Base-by-base conservation (phyloP, 441 rosid species). In the Pelargonium hybrid region DNA sequence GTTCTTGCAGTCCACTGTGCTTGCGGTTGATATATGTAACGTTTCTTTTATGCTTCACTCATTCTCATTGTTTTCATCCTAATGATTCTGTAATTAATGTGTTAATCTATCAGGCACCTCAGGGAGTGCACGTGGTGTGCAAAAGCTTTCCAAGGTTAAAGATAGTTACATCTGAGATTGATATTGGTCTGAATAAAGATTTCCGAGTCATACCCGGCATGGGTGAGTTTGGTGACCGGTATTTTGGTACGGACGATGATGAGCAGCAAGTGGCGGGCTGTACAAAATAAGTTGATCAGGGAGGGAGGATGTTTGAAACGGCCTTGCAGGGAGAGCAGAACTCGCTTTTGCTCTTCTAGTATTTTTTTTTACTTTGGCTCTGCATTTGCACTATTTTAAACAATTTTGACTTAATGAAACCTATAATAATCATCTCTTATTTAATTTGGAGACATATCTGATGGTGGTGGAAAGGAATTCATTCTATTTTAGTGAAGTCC, bases 161-260 rank as follows among this genome's bases (percentile, higher is more conserved):
- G 90, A 92, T 90, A 29, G 97, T 94, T 76, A 94, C 97, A 4
- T 94, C 98, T 43, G 97, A 94, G 88, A 92, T 94, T 9, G 97
- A 94, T 59, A 83, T 66, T 29, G 99, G 96, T 3, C 76, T 92
- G 83, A 94, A 90, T 25, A 82, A 87, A 77, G 97, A 88, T 80
- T 94, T 82, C 81, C 90, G 99, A 14, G 97, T 94, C 18, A 72
- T 94, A 63, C 99, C 98, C 3, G 99, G 99, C 41, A 90, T 92
- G 97, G 99, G 97, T 3, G 97, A 94, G 81, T 91, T 94, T 73
- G 99, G 97, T 75, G 97, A 94, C 84, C 82, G 96, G 79, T 91
- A 94, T 75, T 94, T 94, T 67, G 97, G 98, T 43, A 89, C 98
- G 7, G 98, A 92, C 43, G 96, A 93, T 7, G 97, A 92, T 13